Evolutionary conservation across 257 asterid genomes (phyloP).

Genomic region (Nicotiana undulata): DNA sequence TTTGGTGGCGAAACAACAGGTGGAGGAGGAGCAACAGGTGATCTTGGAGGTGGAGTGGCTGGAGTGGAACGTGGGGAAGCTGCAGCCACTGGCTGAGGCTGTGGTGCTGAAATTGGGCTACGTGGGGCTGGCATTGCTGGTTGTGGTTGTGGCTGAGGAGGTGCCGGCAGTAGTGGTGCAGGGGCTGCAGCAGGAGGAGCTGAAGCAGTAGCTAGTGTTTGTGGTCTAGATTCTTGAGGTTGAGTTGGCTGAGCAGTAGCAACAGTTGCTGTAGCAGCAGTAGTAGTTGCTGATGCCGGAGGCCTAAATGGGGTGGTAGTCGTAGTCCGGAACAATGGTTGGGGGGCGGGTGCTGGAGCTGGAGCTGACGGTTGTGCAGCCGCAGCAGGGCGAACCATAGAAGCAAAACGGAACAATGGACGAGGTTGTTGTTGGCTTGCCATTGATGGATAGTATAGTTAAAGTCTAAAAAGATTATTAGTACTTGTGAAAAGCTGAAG

Average conservation of each 20-base stretch:
- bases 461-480: neutral
- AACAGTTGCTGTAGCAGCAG: neutral
- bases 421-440: slow-evolving; percentile 17
- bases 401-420: slow-evolving; percentile 14
- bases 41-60: neutral
- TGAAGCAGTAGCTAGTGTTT: neutral
- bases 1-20: slow-evolving; percentile 1
- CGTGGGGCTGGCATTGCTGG: neutral
- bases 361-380: slow-evolving; percentile 8
- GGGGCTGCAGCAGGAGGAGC: neutral
- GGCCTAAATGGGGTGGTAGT: slow-evolving; percentile 11
- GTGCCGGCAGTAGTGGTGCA: neutral
- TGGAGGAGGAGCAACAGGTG: slow-evolving; percentile 1
- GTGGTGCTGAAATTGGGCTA: slow-evolving; percentile 2
- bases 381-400: slow-evolving; percentile 3
- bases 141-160: neutral
- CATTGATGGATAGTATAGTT: neutral
- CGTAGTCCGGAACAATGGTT: neutral
- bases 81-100: neutral
- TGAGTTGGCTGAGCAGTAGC: neutral
- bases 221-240: slow-evolving; percentile 9
- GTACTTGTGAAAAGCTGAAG: neutral
- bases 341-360: slow-evolving; percentile 3
- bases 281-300: neutral
- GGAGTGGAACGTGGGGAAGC: neutral